Base-by-base conservation (phyloP, 1,284 basidiomycete species). In the Ustilago cynodontis region DNA sequence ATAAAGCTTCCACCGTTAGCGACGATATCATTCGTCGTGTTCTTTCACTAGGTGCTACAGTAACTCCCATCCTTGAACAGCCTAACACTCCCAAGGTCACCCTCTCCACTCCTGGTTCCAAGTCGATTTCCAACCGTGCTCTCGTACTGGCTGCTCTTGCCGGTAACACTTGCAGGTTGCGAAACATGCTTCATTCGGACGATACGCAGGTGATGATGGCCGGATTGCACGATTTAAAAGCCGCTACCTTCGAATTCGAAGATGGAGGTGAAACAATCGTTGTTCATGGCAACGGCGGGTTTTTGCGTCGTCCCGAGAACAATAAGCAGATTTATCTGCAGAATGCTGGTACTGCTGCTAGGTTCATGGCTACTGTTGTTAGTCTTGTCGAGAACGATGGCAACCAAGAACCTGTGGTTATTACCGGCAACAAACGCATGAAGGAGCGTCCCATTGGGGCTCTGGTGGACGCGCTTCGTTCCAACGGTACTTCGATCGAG, bases 151-250 rank as follows among this genome's bases (percentile, higher is more conserved):
- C 97, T 9, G 95, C 97, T 0, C 90, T 99, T 16, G 94, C 91
- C 0, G 90, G 90, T 51, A 96, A 96, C 14, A 94, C 92, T 0
- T 97, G 95, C 87, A 90, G 92, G 65, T 88, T 99, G 56, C 92
- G 89, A 86, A 98, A 98, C 84, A 88, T 98, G 18, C 89, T 99
- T 47, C 95, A 98, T 86, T 98, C 95, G 10, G 96, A 99, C 83
- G 96, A 99, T 86, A 99, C 96, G 0, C 94, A 95, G 80, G 96
- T 99, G 65, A 99, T 99, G 97, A 98, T 99, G 94, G 89, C 91
- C 53, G 94, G 95, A 65, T 91, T 99, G 71, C 92, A 94, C 71
- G 55, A 78, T 41, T 64, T 76, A 10, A 78, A 94, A 91, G 96
- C 95, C 53, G 96, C 96, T 26, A 90, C 88, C 45, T 94, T 94